Evolutionary conservation across 169 alveolate species (phyloP).

Genomic region (Cryptosporidium tyzzeri): DNA sequence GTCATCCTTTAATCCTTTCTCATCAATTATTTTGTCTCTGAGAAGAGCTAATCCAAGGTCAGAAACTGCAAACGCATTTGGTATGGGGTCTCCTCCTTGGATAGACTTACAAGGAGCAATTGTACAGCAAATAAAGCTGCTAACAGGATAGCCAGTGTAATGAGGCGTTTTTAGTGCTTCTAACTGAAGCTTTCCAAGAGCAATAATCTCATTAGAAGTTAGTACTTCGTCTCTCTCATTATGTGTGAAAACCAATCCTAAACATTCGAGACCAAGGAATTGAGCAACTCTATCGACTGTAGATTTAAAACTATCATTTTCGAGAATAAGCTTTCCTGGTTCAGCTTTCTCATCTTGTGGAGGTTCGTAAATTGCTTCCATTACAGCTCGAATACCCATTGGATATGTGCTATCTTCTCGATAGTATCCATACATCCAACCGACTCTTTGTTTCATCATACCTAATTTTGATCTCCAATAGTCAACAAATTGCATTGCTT

Average conservation of each 20-base stretch:
- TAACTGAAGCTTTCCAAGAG: conserved; percentile 79
- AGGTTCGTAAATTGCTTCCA: conserved; percentile 97
- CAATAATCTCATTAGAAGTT: conserved; percentile 92
- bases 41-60: conserved; percentile 86
- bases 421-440: conserved; percentile 98
- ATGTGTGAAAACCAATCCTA: conserved; percentile 96
- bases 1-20: conserved; percentile 78
- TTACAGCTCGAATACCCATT: conserved; percentile 96
- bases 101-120: conserved; percentile 85
- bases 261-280: conserved; percentile 92
- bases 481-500: conserved; percentile 91
- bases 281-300: conserved; percentile 93
- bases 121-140: conserved; percentile 87
- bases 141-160: conserved; percentile 86
- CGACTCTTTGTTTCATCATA: conserved; percentile 93
- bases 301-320: conserved; percentile 79
- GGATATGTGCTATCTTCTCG: conserved; percentile 96
- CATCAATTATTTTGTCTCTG: conserved; percentile 81
- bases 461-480: conserved; percentile 91
- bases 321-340: conserved; percentile 57
- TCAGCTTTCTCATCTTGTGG: conserved; percentile 91
- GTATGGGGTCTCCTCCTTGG: conserved; percentile 84
- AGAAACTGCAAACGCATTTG: conserved; percentile 90
- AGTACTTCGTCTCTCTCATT: conserved; percentile 94
- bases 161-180: conserved; percentile 77